Conservation (phyloP, 1,284 basidiomycete genomes). For the Gymnopus androsaceus region DNA sequence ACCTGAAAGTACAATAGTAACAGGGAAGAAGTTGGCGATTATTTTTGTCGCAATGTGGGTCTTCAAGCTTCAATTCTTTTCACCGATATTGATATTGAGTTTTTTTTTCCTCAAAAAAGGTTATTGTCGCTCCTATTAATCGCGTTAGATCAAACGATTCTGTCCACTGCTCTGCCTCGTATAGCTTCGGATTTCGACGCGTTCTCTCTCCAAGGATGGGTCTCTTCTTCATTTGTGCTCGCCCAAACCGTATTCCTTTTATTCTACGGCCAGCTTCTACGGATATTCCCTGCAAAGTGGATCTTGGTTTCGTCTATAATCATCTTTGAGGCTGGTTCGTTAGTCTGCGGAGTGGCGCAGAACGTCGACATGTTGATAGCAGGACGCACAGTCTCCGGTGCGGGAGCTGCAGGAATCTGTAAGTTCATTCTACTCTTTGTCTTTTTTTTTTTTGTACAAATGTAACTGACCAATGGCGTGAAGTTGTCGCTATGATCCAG, state of each 20-base stretch:
- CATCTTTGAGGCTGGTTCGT: constrained; percentile 43
- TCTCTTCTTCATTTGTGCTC: constrained; percentile 45
- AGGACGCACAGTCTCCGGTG: constrained; percentile 43
- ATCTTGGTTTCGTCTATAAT: constrained; percentile 43
- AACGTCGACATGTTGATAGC: constrained; percentile 43
- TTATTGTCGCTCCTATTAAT: constrained; percentile 22
- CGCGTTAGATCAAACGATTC: constrained; percentile 40
- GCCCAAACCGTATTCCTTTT: constrained; percentile 28
- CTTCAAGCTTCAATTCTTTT: not conserved
- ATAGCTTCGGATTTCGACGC: constrained; percentile 47
- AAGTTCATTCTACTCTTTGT: constrained; percentile 33
- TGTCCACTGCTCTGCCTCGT: constrained; percentile 35
- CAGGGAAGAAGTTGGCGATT: not conserved
- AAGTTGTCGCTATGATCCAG: constrained; percentile 9
- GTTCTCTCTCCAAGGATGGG: constrained; percentile 36
- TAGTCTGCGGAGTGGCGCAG: constrained; percentile 48
- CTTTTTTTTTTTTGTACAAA: constrained; percentile 17
- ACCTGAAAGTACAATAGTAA: not conserved
- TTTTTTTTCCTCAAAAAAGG: not conserved
- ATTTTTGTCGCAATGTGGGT: not conserved
- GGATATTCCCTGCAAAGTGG: constrained; percentile 41
- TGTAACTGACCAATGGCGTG: not conserved
- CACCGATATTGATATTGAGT: not conserved
- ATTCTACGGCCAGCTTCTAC: constrained; percentile 28
- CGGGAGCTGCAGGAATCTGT: constrained; percentile 24